Evolutionary conservation across 768 basidiomycete species (phyloP).

Genomic region (Pisolithus tinctorius): DNA sequence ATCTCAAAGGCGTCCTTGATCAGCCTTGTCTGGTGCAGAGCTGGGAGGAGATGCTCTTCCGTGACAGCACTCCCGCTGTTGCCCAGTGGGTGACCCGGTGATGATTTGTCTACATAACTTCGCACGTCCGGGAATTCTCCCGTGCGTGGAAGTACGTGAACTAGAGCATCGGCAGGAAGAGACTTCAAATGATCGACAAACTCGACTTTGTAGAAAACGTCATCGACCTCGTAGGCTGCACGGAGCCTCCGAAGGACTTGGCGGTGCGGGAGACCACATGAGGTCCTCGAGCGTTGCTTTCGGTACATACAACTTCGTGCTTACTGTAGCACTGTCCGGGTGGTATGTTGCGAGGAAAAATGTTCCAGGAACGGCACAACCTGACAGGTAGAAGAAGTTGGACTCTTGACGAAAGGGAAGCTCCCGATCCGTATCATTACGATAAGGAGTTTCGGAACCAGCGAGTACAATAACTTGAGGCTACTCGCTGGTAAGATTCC

Average conservation of each 20-base stretch:
- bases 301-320: constrained; percentile 71
- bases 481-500: constrained; percentile 26
- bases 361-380: constrained; percentile 68
- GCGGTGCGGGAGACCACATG: constrained; percentile 88
- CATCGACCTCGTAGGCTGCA: constrained; percentile 52
- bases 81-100: neutral
- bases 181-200: constrained; percentile 43
- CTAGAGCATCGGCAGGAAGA: constrained; percentile 44
- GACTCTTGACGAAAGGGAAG: constrained; percentile 68
- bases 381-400: constrained; percentile 86
- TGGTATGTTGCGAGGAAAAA: constrained; percentile 57
- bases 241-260: constrained; percentile 54
- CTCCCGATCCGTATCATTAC: constrained; percentile 85
- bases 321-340: constrained; percentile 39
- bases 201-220: constrained; percentile 41
- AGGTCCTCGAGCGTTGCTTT: constrained; percentile 63
- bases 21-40: constrained; percentile 76
- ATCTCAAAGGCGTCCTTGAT: constrained; percentile 76
- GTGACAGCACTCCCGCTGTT: constrained; percentile 29
- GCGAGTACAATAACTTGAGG: constrained; percentile 65
- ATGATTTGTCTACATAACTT: neutral
- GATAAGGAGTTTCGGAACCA: constrained; percentile 54
- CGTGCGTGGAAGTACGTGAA: constrained; percentile 56
- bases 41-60: constrained; percentile 62
- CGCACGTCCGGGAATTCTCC: constrained; percentile 16